Percentiles rank a stretch among this genome's conserved stretches.
Evolutionary conservation across 1,284 basidiomycete genomes (phyloP).

Genomic region (Leccinum cinnamomeum): DNA sequence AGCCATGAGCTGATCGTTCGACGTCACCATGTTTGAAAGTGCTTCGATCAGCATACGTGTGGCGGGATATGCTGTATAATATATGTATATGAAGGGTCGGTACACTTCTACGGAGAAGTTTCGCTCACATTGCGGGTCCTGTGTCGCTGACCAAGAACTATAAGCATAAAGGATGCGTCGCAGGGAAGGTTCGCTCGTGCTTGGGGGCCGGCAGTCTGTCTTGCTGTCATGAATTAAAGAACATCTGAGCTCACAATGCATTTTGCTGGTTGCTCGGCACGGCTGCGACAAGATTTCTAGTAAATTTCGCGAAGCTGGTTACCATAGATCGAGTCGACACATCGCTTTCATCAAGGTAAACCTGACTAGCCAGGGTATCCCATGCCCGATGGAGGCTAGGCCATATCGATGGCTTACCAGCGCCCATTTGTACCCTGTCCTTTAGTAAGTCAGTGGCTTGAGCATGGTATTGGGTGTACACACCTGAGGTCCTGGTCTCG

Average conservation of each 20-base stretch:
- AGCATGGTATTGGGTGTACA: slow-evolving; percentile 1
- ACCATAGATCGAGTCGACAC: slow-evolving; percentile 40
- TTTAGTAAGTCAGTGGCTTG: slow-evolving; percentile 5
- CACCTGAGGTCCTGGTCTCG: slow-evolving; percentile 47
- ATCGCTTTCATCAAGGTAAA: slow-evolving; percentile 41
- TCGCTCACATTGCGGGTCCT: slow-evolving; percentile 52
- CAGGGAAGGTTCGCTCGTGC: slow-evolving; percentile 56
- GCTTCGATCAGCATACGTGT: slow-evolving; percentile 66
- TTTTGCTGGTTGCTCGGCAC: slow-evolving; percentile 61
- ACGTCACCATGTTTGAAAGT: slow-evolving; percentile 72
- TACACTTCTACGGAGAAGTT: slow-evolving; percentile 17
- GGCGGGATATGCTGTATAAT: slow-evolving; percentile 48
- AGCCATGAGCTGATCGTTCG: slow-evolving; percentile 56
- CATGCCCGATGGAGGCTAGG: slow-evolving; percentile 51
- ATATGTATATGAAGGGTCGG: not conserved
- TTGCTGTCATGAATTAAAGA: slow-evolving; percentile 2
- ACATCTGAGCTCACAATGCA: slow-evolving; percentile 56
- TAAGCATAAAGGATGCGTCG: slow-evolving; percentile 52
- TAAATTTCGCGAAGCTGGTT: slow-evolving; percentile 64
- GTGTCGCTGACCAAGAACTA: slow-evolving; percentile 64
- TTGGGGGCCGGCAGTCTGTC: slow-evolving; percentile 29
- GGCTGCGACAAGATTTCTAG: slow-evolving; percentile 73
- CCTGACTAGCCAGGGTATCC: slow-evolving; percentile 52
- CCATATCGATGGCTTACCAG: slow-evolving; percentile 52
- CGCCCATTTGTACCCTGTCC: slow-evolving; percentile 47